phyloP scores from a whole-genome alignment of 306 rosid species.

The Albizia julibrissin region DNA sequence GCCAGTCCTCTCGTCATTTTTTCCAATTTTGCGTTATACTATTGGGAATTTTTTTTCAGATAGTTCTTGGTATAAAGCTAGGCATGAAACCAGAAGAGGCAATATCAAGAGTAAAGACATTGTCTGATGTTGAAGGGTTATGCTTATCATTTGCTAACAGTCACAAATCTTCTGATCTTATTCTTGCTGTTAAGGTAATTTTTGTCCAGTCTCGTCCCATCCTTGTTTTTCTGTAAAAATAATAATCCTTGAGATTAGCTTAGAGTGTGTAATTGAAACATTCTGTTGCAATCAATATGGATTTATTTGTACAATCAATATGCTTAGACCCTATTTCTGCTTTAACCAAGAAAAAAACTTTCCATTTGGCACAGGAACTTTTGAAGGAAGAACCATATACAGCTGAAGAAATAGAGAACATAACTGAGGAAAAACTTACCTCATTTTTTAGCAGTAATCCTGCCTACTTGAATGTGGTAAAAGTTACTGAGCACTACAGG shows the following conservation, averaged over 20 bases:
- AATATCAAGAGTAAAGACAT: constrained; percentile 53
- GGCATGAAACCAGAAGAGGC: constrained; percentile 74
- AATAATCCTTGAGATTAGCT: neutral
- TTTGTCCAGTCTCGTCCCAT: neutral
- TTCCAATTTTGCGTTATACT: neutral
- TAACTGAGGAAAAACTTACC: constrained; percentile 44
- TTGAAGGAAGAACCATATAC: constrained; percentile 82
- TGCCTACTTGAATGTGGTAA: constrained; percentile 58
- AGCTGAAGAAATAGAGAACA: constrained; percentile 57
- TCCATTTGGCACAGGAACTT: constrained; percentile 45
- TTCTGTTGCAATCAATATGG: neutral
- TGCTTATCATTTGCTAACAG: constrained; percentile 56
- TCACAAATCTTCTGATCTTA: constrained; percentile 62
- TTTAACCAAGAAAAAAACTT: neutral
- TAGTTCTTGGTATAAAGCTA: constrained; percentile 71
- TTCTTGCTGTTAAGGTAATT: constrained; percentile 68
- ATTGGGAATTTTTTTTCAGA: constrained; percentile 35
- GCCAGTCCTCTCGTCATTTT: neutral
- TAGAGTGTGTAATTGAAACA: neutral
- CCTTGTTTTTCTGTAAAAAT: neutral
- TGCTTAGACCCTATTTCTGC: neutral
- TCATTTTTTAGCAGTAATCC: constrained; percentile 50
- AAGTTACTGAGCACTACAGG: constrained; percentile 62
- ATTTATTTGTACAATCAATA: neutral
- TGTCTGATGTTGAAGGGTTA: constrained; percentile 78